Percentiles rank a stretch among this genome's conserved stretches.
Evolutionary conservation across 148 eudicot species (phyloP).

Genomic region (Amaranthus palmeri): DNA sequence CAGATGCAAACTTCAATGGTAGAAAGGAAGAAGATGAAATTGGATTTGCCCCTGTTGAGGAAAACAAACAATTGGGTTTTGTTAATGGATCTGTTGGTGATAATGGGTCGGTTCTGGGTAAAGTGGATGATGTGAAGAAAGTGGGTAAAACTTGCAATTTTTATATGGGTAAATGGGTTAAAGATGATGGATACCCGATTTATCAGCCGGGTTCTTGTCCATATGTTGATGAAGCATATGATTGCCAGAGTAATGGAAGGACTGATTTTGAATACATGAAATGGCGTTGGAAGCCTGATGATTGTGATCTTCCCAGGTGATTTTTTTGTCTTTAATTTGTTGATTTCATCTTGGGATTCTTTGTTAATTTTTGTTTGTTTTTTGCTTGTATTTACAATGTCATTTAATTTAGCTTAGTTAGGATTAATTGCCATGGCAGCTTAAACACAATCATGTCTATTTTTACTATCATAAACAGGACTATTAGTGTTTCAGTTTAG

Average conservation of each 20-base stretch:
- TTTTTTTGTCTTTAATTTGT: background rate
- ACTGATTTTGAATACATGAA: constrained; percentile 61
- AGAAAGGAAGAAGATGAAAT: background rate
- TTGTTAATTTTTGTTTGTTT: background rate
- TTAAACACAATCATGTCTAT: no score
- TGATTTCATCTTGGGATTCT: background rate
- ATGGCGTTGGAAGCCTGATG: constrained; percentile 93
- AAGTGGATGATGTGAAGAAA: background rate
- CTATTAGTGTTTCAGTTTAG: no score
- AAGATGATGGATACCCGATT: constrained; percentile 59
- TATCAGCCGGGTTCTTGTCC: constrained; percentile 80
- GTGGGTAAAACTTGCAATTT: constrained; percentile 45
- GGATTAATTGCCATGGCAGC: no score
- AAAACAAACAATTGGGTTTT: constrained; percentile 8
- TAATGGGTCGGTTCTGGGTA: constrained; percentile 4
- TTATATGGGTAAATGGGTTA: constrained; percentile 76
- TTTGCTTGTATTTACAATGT: background rate
- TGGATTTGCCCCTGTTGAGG: background rate
- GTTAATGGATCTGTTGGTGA: constrained; percentile 13
- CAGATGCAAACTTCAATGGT: background rate
- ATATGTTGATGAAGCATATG: constrained; percentile 82
- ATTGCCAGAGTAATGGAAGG: constrained; percentile 86
- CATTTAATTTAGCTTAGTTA: background rate
- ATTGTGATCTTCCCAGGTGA: constrained; percentile 85
- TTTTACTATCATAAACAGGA: no score